Percentiles rank a stretch among this genome's conserved stretches.
Conservation (phyloP, 331 rosid genomes). For the Quercus lobata region DNA sequence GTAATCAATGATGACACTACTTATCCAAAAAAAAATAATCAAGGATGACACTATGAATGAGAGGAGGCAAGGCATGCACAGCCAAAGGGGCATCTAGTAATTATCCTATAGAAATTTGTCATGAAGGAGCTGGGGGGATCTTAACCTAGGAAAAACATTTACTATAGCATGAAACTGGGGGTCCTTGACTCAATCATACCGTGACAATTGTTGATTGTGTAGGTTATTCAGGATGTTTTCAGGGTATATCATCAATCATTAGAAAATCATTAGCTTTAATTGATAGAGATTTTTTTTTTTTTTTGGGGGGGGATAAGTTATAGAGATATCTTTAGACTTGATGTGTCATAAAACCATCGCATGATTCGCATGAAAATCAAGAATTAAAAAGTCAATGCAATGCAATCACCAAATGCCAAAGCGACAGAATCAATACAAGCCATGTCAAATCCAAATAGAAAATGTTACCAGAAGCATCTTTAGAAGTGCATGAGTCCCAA, state of each 20-base stretch:
- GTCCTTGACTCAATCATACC: not conserved
- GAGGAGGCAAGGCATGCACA: no score
- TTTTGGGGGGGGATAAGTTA: no score
- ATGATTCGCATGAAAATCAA: not conserved
- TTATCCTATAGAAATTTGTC: not conserved
- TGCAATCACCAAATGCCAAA: conserved; percentile 12
- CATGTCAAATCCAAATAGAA: not conserved
- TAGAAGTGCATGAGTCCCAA: conserved; percentile 94
- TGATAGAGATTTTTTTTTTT: not conserved
- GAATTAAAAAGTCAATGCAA: not conserved
- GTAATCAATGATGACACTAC: not conserved
- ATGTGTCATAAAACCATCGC: not conserved
- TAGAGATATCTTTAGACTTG: not conserved
- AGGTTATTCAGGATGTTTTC: not conserved
- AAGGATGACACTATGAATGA: not conserved
- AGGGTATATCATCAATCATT: not conserved
- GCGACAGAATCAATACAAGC: conserved; percentile 2
- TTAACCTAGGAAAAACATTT: not conserved
- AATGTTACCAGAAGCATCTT: conserved; percentile 95
- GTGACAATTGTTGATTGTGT: not conserved
- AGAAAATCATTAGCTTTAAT: not conserved
- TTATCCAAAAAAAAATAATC: not conserved
- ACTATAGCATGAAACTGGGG: not conserved
- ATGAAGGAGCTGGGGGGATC: not conserved
- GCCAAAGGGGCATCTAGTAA: no score